These are phyloP conservation scores for Pachyrhizus erosus DNA, from an alignment of 306 rosid species.

Conservation along the genomic window DNA sequence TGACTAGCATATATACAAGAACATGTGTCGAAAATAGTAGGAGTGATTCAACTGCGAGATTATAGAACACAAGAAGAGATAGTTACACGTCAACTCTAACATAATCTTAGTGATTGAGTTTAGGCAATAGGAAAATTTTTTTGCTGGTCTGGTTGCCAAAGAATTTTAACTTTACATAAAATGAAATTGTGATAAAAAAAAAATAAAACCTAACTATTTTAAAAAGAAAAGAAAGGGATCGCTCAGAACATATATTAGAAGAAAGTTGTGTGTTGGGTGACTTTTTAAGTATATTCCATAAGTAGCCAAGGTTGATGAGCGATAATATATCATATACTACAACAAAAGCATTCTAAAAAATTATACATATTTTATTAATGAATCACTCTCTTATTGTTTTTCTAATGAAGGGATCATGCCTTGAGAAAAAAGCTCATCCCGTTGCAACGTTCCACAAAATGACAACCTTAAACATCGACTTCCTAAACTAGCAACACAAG, in stretches of 20 bases:
- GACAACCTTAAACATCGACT: background rate
- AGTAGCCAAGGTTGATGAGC: background rate
- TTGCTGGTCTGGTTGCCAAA: background rate
- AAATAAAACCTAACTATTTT: no score
- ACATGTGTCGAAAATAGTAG: background rate
- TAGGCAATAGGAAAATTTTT: background rate
- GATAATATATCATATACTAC: background rate
- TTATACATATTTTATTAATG: background rate
- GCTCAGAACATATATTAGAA: no score
- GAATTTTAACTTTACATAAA: no score
- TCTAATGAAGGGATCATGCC: background rate
- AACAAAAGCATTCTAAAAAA: background rate
- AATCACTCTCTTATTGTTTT: slow-evolving; percentile 27
- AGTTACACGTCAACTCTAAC: background rate
- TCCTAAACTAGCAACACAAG: background rate
- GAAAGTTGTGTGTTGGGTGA: background rate
- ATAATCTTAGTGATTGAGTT: background rate
- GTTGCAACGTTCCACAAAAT: background rate
- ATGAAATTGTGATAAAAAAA: no score
- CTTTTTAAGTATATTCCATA: background rate
- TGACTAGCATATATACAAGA: background rate
- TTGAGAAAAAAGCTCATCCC: slow-evolving; percentile 15
- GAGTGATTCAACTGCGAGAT: background rate
- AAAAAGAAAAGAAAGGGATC: no score
- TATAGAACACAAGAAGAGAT: background rate